phyloP scores from a whole-genome alignment of 2,329 filamentous ascomycete genomes.

The Epicoccum nigrum region DNA sequence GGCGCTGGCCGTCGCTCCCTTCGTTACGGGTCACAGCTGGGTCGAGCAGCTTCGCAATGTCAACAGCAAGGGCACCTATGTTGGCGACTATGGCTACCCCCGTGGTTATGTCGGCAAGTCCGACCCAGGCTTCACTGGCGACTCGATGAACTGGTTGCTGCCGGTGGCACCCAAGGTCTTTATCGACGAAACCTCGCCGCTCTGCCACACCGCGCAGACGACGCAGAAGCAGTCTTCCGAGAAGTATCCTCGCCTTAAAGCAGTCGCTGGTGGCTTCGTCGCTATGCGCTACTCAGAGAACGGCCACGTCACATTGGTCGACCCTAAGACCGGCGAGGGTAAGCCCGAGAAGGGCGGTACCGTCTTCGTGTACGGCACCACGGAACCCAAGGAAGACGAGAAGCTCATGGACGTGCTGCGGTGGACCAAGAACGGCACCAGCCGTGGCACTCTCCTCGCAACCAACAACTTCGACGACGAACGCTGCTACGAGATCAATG shows the following conservation, averaged over 20 bases:
- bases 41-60: constrained; percentile 77
- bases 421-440: constrained; percentile 82
- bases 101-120: constrained; percentile 70
- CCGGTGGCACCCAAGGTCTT: constrained; percentile 57
- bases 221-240: constrained; percentile 58
- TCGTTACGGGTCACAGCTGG: constrained; percentile 70
- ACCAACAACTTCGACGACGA: constrained; percentile 87
- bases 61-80: constrained; percentile 73
- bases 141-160: constrained; percentile 61
- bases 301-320: constrained; percentile 52
- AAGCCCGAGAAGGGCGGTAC: constrained; percentile 55
- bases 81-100: constrained; percentile 74
- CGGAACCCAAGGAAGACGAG: constrained; percentile 58
- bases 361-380: constrained; percentile 58
- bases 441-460: constrained; percentile 76
- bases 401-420: constrained; percentile 70
- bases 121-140: constrained; percentile 61
- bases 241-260: constrained; percentile 67
- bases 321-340: constrained; percentile 46
- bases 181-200: constrained; percentile 59
- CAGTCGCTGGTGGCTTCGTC: constrained; percentile 55
- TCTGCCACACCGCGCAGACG: constrained; percentile 70
- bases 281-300: constrained; percentile 60
- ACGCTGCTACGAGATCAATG: constrained; percentile 83
- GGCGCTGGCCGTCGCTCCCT: constrained; percentile 27